These are phyloP conservation scores for Penicillium brasilianum DNA, from an alignment of 2,329 filamentous ascomycete species.

Conservation along the genomic window DNA sequence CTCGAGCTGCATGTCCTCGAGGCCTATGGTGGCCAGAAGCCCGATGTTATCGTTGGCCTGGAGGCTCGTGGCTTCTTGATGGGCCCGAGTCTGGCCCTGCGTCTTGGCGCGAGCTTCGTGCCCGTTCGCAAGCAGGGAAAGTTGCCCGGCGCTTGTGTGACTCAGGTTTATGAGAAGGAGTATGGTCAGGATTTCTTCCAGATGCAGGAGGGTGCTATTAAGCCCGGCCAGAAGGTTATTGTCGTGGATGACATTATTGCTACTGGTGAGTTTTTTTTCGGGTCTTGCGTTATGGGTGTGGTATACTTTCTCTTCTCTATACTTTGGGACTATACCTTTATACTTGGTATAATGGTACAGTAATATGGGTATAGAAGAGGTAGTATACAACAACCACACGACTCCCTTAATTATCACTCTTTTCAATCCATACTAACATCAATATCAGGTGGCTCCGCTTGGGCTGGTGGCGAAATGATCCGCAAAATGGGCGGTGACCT, in stretches of 20 bases:
- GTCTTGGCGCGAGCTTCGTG: slow-evolving; percentile 83
- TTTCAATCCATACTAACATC: background rate
- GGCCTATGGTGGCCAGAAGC: slow-evolving; percentile 65
- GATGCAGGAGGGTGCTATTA: slow-evolving; percentile 87
- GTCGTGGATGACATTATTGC: slow-evolving; percentile 98
- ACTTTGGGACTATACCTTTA: background rate
- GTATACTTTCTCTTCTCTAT: slow-evolving; percentile 6
- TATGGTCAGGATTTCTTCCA: slow-evolving; percentile 96
- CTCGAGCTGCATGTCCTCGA: slow-evolving; percentile 81
- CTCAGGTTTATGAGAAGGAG: slow-evolving; percentile 89
- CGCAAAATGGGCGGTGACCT: slow-evolving; percentile 83
- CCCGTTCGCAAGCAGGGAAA: slow-evolving; percentile 96
- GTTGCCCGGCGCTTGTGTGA: slow-evolving; percentile 85
- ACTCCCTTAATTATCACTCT: background rate
- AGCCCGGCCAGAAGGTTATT: slow-evolving; percentile 84
- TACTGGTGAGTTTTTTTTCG: slow-evolving; percentile 80
- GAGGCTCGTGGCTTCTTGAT: slow-evolving; percentile 96
- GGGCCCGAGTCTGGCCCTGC: slow-evolving; percentile 83
- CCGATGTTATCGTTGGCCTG: slow-evolving; percentile 90
- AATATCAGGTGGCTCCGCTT: slow-evolving; percentile 79
- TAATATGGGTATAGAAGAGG: background rate
- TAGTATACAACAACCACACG: background rate
- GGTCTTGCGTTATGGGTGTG: background rate
- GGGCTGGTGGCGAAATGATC: slow-evolving; percentile 84
- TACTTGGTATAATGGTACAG: background rate